Evolutionary conservation across 495 filamentous ascomycete species (phyloP).

Genomic region (Articulospora tetracladia): DNA sequence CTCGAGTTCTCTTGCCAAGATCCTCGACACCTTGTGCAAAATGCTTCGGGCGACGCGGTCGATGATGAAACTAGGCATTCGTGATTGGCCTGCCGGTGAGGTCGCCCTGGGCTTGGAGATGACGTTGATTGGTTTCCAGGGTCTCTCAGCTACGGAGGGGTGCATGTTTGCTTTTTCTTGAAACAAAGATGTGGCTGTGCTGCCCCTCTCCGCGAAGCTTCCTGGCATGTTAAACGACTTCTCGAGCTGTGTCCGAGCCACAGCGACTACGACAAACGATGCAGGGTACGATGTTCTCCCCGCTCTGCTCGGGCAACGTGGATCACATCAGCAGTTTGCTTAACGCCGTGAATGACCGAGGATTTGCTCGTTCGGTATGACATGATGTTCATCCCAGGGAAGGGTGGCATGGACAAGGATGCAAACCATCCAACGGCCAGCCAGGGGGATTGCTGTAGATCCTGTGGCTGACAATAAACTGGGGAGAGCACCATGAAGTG

Average conservation of each 20-base stretch:
- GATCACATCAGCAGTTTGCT: neutral
- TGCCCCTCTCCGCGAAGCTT: neutral
- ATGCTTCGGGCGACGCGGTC: conserved; percentile 11
- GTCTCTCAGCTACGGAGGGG: conserved; percentile 14
- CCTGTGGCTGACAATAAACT: too few species aligned
- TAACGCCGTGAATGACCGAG: neutral
- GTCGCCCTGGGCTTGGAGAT: too few species aligned
- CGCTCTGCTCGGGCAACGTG: neutral
- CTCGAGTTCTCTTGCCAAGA: conserved; percentile 6
- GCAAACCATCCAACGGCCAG: too few species aligned
- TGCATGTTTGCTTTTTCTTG: neutral
- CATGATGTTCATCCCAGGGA: neutral
- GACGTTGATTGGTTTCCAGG: conserved; percentile 18
- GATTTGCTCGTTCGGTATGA: neutral
- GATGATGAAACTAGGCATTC: conserved; percentile 1
- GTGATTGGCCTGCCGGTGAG: neutral
- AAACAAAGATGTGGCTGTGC: conserved; percentile 11
- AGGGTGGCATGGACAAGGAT: neutral
- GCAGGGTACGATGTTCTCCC: neutral
- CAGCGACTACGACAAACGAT: neutral
- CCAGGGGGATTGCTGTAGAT: too few species aligned
- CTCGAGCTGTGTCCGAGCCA: neutral
- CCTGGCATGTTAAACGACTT: conserved; percentile 1
- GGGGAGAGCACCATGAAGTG: too few species aligned
- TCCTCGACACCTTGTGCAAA: neutral